Base-by-base conservation (phyloP, 2,329 filamentous ascomycete genomes). In the Paracoccidioides lutzii region DNA sequence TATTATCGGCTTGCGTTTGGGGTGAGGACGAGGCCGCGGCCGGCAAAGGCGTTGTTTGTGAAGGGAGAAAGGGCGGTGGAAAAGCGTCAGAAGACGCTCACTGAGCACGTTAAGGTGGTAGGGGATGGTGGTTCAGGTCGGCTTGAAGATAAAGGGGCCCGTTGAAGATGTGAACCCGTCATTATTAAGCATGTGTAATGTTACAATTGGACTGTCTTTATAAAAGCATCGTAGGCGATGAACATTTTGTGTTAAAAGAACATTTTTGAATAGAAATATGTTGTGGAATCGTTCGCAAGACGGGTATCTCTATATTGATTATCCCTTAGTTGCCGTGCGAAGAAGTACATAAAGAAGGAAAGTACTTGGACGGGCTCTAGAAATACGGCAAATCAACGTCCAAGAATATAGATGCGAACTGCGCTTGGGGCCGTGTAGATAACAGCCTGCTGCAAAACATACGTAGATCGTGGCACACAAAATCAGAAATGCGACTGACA, bases 1-100 rank as follows among this genome's bases (percentile, higher is more conserved):
- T 79, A 84, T 57, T 82, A 87, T 63, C 81, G 90, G 55, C 75
- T 96, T 12, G 72, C 82, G 49, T 83, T 85, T 66, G 79, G 81
- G 2, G 83, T 91, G 50, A 78, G 89, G 51, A 87, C 86, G 9
- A 80, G 78, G 61, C 76, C 75, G 48, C 77, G 73, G 52, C 75
- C 75, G 9, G 81, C 78, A 64, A 75, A 74, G 57, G 78, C 64
- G 1, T 56, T 70, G 12, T 75, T 75, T 59, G 59, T 12, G 57
- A 44, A 48, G 42, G 57, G 7, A 51, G 59, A 30, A 22, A 58
- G 54, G 57, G 49, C 59, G 33, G 30, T 14, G 22, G 43, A 15
- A 8, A 43, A 35, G 30, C 7, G 37, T 30, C 3, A 5, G n/a
- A n/a, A 14, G 28, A 15, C 41, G 42, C 6, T 32, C n/a, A 2